Base-by-base conservation (phyloP, 345 rosid genomes). In the Lepidium africanum region DNA sequence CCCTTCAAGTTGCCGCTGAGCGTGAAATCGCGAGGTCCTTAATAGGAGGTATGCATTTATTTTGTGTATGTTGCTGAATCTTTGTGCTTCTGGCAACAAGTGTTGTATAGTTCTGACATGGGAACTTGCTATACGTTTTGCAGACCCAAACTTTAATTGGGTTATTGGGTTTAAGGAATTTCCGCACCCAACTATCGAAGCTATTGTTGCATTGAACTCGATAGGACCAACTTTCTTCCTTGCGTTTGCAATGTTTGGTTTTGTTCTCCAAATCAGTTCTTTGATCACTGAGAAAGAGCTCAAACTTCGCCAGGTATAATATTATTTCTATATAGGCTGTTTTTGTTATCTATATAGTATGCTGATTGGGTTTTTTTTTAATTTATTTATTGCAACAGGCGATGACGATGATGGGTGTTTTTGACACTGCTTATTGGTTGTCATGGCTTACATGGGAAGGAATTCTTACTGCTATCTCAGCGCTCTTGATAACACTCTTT, bases 401-500 rank as follows among this genome's bases (percentile, higher is more conserved):
- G 32, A 88, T 93, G 93, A 86, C 80, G 33, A 80, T 88, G 84
- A 86, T 85, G 86, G 97, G 97, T 63, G 94, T 93, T 77, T 89
- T 81, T 38, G 97, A 93, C 72, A 80, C 96, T 65, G 89, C 96
- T 47, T 88, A 86, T 46, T 90, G 97, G 97, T 66, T 86, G 35
- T 93, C 97, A 14, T 93, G 96, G 96, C 84, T 93, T 69, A 69
- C 81, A 54, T 93, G 97, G 92, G 98, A 90, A 72, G 96, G 87
- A 50, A 62, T 81, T 27, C 76, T 88, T 42, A 67, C 86, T 30
- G 67, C 85, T 19, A 41, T 93, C 65, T 93, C 98, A 3, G 85
- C 98, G 7, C 79, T 93, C 68, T 77, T 90, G 69, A 80, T 81
- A 2, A 79, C 85, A 75, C 88, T 93, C 59, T 93, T 93, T 49